Percentiles rank a stretch among this genome's conserved stretches.
These are phyloP conservation scores for Fusarium napiforme DNA, from an alignment of 2,329 filamentous ascomycete genomes.

Conservation along the genomic window DNA sequence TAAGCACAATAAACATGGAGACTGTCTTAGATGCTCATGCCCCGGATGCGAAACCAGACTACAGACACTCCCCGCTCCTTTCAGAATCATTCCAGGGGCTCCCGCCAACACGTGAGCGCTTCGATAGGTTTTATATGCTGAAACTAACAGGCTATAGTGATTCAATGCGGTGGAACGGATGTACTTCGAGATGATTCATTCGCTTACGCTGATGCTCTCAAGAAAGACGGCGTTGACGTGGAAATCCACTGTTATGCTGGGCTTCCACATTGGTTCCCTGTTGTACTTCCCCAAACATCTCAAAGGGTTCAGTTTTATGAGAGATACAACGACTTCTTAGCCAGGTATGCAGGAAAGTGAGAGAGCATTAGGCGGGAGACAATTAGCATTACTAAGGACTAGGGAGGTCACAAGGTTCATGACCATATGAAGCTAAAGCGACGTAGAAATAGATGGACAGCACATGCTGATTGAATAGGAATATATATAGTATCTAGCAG, in stretches of 20 bases:
- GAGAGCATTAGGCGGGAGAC: background rate
- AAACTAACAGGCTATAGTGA: background rate
- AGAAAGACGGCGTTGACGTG: conserved; percentile 18
- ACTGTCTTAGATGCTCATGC: conserved; percentile 17
- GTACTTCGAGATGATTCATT: conserved; percentile 35
- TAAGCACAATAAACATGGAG: conserved; percentile 22
- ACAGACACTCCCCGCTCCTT: conserved; percentile 38
- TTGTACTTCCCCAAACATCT: background rate
- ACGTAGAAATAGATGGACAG: background rate
- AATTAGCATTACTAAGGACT: no score
- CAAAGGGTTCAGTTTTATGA: conserved; percentile 15
- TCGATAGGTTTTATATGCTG: rapidly evolving
- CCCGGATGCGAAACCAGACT: conserved; percentile 16
- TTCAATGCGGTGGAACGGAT: conserved; percentile 37
- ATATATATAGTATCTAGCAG: background rate
- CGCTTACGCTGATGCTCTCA: conserved; percentile 35
- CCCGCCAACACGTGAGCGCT: conserved; percentile 30
- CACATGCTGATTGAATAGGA: background rate
- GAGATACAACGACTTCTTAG: conserved; percentile 15
- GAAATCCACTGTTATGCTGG: conserved; percentile 34
- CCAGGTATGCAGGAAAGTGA: background rate
- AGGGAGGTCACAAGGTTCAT: background rate
- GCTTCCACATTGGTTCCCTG: conserved; percentile 39
- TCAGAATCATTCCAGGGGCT: conserved; percentile 21
- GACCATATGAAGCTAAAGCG: background rate